Conservation (phyloP, 306 rosid genomes). For the Cucurbita argyrosperma region DNA sequence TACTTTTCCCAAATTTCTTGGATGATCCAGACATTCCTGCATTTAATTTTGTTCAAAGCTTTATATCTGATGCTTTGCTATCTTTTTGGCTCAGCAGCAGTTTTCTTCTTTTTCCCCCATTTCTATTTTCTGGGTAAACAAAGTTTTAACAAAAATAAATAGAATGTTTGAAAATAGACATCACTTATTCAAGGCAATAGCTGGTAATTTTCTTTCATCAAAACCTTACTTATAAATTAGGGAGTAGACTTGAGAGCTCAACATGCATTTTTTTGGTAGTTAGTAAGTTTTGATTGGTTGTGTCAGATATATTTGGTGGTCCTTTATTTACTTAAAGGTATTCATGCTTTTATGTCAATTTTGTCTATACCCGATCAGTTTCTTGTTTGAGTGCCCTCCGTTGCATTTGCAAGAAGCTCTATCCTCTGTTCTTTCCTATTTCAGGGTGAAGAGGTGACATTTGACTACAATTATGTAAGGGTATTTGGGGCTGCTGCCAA, state of each 20-base stretch:
- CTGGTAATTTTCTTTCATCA: not conserved
- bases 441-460: slow-evolving; percentile 99
- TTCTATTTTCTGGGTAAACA: not conserved
- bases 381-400: not conserved
- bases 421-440: slow-evolving; percentile 6
- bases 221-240: not conserved
- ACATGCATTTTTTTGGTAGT: not conserved
- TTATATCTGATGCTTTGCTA: not conserved
- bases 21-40: not conserved
- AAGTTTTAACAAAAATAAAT: not conserved
- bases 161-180: not conserved
- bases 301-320: not conserved
- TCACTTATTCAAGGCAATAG: not conserved
- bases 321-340: not conserved
- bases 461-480: slow-evolving; percentile 98
- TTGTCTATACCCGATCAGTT: not conserved
- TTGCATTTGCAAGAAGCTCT: not conserved
- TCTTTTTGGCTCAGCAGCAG: not conserved
- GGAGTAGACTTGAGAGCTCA: not conserved
- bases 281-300: not conserved
- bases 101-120: not conserved
- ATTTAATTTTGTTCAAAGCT: not conserved
- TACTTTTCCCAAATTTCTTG: not conserved
- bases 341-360: not conserved
- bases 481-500: slow-evolving; percentile 99